A percentile compares a stretch with the other conserved stretches of the same genome.
phyloP scores from a whole-genome alignment of 1,284 basidiomycete species.

The Apiotrichum sp. region DNA sequence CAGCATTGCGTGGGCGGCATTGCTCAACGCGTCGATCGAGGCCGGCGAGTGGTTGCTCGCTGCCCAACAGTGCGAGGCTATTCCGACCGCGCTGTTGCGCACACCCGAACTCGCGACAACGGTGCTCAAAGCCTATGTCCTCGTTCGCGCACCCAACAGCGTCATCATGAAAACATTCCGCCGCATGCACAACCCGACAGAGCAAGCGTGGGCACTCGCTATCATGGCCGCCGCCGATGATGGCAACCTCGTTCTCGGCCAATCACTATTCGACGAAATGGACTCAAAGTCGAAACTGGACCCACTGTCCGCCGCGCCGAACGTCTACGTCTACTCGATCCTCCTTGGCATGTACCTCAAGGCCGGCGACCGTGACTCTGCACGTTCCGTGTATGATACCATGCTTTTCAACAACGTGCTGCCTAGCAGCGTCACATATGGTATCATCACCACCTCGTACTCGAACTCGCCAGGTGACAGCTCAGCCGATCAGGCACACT shows the following conservation, averaged over 20 bases:
- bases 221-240: constrained; percentile 80
- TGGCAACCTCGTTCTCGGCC: constrained; percentile 61
- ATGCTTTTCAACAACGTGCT: constrained; percentile 65
- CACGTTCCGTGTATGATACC: constrained; percentile 65
- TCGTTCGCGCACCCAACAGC: constrained; percentile 68
- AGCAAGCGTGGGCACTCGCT: constrained; percentile 64
- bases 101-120: constrained; percentile 51
- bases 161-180: constrained; percentile 63
- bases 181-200: constrained; percentile 43
- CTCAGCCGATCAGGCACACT: constrained; percentile 32
- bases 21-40: constrained; percentile 81
- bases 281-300: constrained; percentile 47
- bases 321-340: constrained; percentile 67
- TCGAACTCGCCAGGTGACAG: constrained; percentile 17
- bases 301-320: constrained; percentile 24
- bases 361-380: constrained; percentile 54
- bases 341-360: constrained; percentile 75
- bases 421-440: constrained; percentile 67
- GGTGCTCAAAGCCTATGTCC: constrained; percentile 77
- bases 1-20: constrained; percentile 58
- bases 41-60: constrained; percentile 58
- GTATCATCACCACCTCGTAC: constrained; percentile 58
- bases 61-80: constrained; percentile 19
- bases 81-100: constrained; percentile 40
- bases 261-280: constrained; percentile 64